Conservation (phyloP, 306 rosid genomes). For the Gastrolobium villosum region DNA sequence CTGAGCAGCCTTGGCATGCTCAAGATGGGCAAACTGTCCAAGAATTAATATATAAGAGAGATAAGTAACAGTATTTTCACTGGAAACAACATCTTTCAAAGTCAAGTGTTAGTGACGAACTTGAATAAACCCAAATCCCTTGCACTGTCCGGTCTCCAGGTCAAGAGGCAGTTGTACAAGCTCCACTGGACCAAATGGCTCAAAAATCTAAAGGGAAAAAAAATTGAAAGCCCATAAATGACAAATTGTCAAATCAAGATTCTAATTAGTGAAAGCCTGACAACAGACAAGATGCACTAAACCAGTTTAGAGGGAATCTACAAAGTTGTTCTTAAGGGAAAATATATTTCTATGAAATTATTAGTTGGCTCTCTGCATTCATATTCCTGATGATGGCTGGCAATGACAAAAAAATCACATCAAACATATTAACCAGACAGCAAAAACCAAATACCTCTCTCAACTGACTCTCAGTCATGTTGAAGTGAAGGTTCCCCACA, state of each 20-base stretch:
- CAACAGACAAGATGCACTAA: slow-evolving; percentile 12
- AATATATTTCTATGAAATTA: background rate
- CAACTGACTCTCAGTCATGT: slow-evolving; percentile 94
- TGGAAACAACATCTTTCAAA: slow-evolving; percentile 2
- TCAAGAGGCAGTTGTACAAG: slow-evolving; percentile 96
- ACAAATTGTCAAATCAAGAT: slow-evolving; percentile 26
- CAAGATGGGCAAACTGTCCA: slow-evolving; percentile 89
- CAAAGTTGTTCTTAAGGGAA: background rate
- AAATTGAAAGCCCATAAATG: slow-evolving; percentile 31
- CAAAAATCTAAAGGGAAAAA: slow-evolving; percentile 74
- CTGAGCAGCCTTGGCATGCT: slow-evolving; percentile 97
- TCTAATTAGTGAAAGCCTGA: background rate
- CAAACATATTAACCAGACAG: slow-evolving; percentile 19
- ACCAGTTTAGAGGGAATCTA: slow-evolving; percentile 26
- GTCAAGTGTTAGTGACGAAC: slow-evolving; percentile 60
- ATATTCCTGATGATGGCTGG: slow-evolving; percentile 11
- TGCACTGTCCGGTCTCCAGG: slow-evolving; percentile 98
- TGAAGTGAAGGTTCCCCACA: slow-evolving; percentile 97
- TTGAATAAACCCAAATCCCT: slow-evolving; percentile 99
- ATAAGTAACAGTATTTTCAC: slow-evolving; percentile 25
- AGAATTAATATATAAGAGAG: slow-evolving; percentile 28
- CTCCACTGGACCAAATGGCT: slow-evolving; percentile 98
- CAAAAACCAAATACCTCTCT: slow-evolving; percentile 76
- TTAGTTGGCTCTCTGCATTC: slow-evolving; percentile 6
- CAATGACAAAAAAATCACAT: slow-evolving; percentile 10